A percentile compares a stretch with the other conserved stretches of the same genome.
phyloP scores from a whole-genome alignment of 1,139 yeast species.

The Yamadazyma atmosphaerica region DNA sequence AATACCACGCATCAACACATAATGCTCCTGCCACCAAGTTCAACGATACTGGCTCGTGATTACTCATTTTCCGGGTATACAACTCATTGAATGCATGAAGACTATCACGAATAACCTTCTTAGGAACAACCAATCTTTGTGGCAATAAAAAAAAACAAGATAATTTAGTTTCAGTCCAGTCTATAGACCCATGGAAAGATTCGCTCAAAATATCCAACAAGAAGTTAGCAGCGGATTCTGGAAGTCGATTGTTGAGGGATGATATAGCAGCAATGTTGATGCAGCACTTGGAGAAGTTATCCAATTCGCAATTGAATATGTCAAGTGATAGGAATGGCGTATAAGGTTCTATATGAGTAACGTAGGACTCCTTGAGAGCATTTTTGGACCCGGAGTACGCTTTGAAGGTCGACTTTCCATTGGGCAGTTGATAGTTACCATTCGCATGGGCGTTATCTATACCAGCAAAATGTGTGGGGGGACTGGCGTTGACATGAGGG shows the following conservation, averaged over 20 bases:
- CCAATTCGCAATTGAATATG: slow-evolving; percentile 13
- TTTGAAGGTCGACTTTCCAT: background rate
- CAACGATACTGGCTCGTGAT: slow-evolving; percentile 9
- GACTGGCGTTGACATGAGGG: background rate
- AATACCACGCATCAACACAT: slow-evolving; percentile 21
- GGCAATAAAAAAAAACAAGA: slow-evolving; percentile 22
- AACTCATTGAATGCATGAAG: slow-evolving; percentile 16
- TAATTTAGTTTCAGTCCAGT: slow-evolving; percentile 17
- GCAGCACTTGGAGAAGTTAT: slow-evolving; percentile 20
- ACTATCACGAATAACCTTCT: slow-evolving; percentile 8
- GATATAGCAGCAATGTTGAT: slow-evolving; percentile 19
- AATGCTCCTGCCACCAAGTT: slow-evolving; percentile 19
- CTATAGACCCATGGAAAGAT: slow-evolving; percentile 9
- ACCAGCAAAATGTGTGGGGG: slow-evolving; percentile 1
- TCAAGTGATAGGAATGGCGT: slow-evolving; percentile 20
- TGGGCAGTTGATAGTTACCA: background rate
- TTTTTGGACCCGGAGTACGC: slow-evolving; percentile 2
- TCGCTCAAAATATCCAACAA: slow-evolving; percentile 13
- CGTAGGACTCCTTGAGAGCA: slow-evolving; percentile 12
- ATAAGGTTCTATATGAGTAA: slow-evolving; percentile 18
- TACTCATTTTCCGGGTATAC: slow-evolving; percentile 4
- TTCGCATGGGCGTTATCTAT: slow-evolving; percentile 1
- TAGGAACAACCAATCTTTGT: slow-evolving; percentile 14
- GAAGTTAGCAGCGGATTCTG: slow-evolving; percentile 15
- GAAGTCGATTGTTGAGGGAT: slow-evolving; percentile 13